Conservation (phyloP, 2,329 filamentous ascomycete species). For the Neopestalotiopsis clavispora region DNA sequence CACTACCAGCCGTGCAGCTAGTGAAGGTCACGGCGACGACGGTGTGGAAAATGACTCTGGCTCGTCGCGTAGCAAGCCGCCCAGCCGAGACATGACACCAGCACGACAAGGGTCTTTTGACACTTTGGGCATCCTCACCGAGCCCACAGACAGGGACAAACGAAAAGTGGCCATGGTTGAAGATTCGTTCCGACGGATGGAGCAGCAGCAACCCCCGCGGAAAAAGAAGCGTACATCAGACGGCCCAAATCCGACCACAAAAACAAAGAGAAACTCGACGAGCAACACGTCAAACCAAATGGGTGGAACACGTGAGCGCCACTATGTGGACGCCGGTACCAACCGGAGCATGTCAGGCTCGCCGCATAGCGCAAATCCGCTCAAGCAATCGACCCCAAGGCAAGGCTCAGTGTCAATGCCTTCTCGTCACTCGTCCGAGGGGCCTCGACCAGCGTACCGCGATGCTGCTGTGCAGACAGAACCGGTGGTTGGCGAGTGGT, state of each 20-base stretch:
- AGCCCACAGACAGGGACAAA: conserved; percentile 70
- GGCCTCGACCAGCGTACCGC: conserved; percentile 49
- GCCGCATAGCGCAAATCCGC: conserved; percentile 48
- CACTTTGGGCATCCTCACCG: conserved; percentile 64
- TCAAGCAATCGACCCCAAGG: conserved; percentile 32
- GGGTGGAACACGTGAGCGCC: conserved; percentile 42
- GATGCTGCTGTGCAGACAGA: conserved; percentile 61
- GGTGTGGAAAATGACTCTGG: conserved; percentile 59
- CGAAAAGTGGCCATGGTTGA: conserved; percentile 70
- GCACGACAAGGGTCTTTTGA: conserved; percentile 64
- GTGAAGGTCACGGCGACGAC: conserved; percentile 64
- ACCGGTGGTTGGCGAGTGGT: conserved; percentile 58
- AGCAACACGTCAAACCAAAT: conserved; percentile 23
- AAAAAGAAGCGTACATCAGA: conserved; percentile 70
- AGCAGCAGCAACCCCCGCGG: conserved; percentile 59
- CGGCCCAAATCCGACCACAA: conserved; percentile 44
- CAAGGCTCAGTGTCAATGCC: conserved; percentile 34
- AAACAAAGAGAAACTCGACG: conserved; percentile 39
- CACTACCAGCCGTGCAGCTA: conserved; percentile 67
- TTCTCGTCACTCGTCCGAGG: conserved; percentile 45
- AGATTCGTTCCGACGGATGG: conserved; percentile 66
- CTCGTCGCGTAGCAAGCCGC: conserved; percentile 66
- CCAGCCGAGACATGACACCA: conserved; percentile 70
- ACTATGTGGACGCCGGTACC: conserved; percentile 59
- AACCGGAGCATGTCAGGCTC: conserved; percentile 60